phyloP scores from a whole-genome alignment of 2,329 filamentous ascomycete species.

The Fusarium sarcochroum region DNA sequence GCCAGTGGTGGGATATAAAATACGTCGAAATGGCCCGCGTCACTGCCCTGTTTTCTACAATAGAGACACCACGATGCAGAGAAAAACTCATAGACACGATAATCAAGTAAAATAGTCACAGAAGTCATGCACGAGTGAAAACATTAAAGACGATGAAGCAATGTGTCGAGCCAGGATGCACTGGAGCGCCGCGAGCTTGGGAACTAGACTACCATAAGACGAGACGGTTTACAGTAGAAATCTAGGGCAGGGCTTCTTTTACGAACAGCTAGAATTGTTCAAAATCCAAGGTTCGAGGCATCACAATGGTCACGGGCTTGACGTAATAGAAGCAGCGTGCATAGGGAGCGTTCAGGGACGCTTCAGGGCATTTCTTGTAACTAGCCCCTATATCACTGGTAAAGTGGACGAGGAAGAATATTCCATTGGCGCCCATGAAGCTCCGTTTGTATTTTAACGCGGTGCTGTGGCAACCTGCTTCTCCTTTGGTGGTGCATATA shows the following conservation, averaged over 20 bases:
- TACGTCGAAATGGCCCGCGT: not conserved
- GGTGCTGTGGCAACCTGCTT: conserved; percentile 12
- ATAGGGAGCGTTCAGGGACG: conserved; percentile 2
- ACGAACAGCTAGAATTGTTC: not conserved
- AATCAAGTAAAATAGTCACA: not conserved
- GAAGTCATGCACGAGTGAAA: not conserved
- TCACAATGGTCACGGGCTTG: not conserved
- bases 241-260: not conserved
- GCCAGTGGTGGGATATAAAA: conserved; percentile 18
- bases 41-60: conserved; percentile 6
- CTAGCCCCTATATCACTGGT: not conserved
- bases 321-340: not conserved
- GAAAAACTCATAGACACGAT: fast-evolving
- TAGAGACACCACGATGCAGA: not conserved
- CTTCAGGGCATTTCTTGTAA: not conserved
- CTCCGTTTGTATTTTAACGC: not conserved
- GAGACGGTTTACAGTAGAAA: not conserved
- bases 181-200: not conserved
- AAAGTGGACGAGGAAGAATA: not conserved
- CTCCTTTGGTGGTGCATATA: not conserved
- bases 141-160: not conserved
- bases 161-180: not conserved
- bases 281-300: not conserved
- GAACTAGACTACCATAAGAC: not conserved
- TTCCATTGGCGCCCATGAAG: not conserved